Conservation (phyloP, 1,284 basidiomycete species). For the Pisolithus thermaeus region DNA sequence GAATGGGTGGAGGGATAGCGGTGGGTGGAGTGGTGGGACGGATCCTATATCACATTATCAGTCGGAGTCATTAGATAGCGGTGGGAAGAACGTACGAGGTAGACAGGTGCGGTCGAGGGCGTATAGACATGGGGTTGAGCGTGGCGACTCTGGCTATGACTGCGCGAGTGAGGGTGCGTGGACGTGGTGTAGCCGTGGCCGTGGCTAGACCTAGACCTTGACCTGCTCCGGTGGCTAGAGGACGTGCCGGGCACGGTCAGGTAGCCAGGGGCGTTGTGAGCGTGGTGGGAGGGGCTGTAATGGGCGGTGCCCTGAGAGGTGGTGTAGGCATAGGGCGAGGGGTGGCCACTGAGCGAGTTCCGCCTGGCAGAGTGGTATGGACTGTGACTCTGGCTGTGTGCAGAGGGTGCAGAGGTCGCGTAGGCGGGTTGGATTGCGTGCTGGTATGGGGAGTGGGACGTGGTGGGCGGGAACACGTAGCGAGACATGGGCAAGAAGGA, state of each 20-base stretch:
- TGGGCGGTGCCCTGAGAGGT: background rate
- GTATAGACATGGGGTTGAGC: slow-evolving; percentile 8
- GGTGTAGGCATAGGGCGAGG: background rate
- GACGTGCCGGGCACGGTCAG: slow-evolving; percentile 8
- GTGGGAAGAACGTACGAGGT: slow-evolving; percentile 9
- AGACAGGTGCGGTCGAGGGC: slow-evolving; percentile 1
- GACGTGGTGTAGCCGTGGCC: background rate
- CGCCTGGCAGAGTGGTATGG: background rate
- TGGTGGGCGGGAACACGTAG: slow-evolving; percentile 7
- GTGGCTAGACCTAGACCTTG: slow-evolving; percentile 9
- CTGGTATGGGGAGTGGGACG: slow-evolving; percentile 2
- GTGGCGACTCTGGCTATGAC: slow-evolving; percentile 10
- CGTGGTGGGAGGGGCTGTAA: background rate
- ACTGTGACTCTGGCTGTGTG: background rate
- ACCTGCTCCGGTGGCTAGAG: slow-evolving; percentile 11
- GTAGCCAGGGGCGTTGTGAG: slow-evolving; percentile 8
- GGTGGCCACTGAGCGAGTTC: slow-evolving; percentile 4
- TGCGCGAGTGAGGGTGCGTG: slow-evolving; percentile 1
- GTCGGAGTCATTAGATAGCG: background rate
- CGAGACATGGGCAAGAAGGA: slow-evolving; percentile 3
- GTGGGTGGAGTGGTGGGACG: slow-evolving; percentile 6
- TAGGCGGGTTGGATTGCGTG: background rate
- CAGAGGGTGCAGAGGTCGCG: slow-evolving; percentile 1
- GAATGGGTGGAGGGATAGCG: slow-evolving; percentile 10
- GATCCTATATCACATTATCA: slow-evolving; percentile 8